A percentile compares a stretch with the other conserved stretches of the same genome.
Evolutionary conservation across 192 early-diverging fungal genomes (phyloP).

Genomic region (Mortierella hygrophila): DNA sequence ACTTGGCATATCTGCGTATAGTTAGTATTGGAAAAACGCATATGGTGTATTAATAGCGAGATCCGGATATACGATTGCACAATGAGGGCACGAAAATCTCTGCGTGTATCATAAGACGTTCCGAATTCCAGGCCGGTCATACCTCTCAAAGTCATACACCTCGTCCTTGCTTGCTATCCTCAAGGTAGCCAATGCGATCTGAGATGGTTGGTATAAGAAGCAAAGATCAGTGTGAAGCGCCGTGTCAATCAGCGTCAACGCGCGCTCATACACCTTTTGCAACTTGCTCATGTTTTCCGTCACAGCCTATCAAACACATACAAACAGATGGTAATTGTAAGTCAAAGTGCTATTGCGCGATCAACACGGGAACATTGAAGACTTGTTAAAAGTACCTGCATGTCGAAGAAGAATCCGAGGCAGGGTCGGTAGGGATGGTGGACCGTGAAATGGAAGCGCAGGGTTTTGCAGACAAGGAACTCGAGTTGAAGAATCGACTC

Average conservation of each 20-base stretch:
- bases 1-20: conserved; percentile 20
- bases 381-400: conserved; percentile 61
- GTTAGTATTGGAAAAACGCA: neutral
- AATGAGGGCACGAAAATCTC: too few species aligned
- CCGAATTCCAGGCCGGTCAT: neutral
- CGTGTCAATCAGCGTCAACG: conserved; percentile 64
- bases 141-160: conserved; percentile 66
- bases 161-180: conserved; percentile 70
- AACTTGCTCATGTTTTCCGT: conserved; percentile 59
- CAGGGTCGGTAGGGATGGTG: conserved; percentile 80
- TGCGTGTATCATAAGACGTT: too few species aligned
- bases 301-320: conserved; percentile 35
- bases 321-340: conserved; percentile 22
- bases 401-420: conserved; percentile 81
- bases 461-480: conserved; percentile 63
- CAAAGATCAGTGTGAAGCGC: conserved; percentile 80
- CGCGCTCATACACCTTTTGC: conserved; percentile 67
- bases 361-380: too few species aligned
- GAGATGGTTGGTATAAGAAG: conserved; percentile 81
- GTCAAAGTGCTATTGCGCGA: neutral
- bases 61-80: neutral
- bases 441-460: conserved; percentile 80
- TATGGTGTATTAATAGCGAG: too few species aligned
- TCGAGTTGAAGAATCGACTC: conserved; percentile 69
- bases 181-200: conserved; percentile 78